Evolutionary conservation across 345 rosid species (phyloP).

Genomic region (Pistacia vera): DNA sequence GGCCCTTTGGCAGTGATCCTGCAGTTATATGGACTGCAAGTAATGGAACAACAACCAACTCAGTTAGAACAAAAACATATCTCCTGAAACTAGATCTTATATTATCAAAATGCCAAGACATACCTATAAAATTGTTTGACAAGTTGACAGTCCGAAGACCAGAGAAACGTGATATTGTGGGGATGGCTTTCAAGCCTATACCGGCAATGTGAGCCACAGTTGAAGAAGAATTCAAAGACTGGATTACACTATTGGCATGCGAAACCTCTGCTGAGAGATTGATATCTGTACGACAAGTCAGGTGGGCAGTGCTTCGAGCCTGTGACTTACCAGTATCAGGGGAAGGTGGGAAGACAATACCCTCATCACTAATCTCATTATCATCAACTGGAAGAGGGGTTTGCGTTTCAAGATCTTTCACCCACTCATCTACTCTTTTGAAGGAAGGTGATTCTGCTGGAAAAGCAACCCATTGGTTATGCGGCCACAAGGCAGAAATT

Average conservation of each 20-base stretch:
- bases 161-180: conserved; percentile 64
- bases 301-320: conserved; percentile 22
- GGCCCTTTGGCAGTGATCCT: conserved; percentile 87
- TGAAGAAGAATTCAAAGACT: conserved; percentile 79
- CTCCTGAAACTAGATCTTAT: not conserved
- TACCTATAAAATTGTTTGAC: conserved; percentile 88
- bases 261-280: conserved; percentile 62
- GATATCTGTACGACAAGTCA: conserved; percentile 32
- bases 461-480: conserved; percentile 88
- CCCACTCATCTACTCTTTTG: conserved; percentile 85
- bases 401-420: conserved; percentile 56
- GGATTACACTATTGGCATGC: conserved; percentile 73
- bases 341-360: conserved; percentile 46
- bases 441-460: conserved; percentile 60
- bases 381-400: conserved; percentile 30
- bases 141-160: conserved; percentile 82
- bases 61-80: not conserved
- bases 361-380: conserved; percentile 32
- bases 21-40: conserved; percentile 68
- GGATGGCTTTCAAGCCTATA: conserved; percentile 78
- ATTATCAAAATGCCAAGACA: not conserved
- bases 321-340: conserved; percentile 53
- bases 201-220: conserved; percentile 81
- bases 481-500: conserved; percentile 59
- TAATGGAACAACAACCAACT: not conserved